These are phyloP conservation scores for Ganoderma lingzhi DNA, from an alignment of 1,284 basidiomycete species.

Conservation along the genomic window DNA sequence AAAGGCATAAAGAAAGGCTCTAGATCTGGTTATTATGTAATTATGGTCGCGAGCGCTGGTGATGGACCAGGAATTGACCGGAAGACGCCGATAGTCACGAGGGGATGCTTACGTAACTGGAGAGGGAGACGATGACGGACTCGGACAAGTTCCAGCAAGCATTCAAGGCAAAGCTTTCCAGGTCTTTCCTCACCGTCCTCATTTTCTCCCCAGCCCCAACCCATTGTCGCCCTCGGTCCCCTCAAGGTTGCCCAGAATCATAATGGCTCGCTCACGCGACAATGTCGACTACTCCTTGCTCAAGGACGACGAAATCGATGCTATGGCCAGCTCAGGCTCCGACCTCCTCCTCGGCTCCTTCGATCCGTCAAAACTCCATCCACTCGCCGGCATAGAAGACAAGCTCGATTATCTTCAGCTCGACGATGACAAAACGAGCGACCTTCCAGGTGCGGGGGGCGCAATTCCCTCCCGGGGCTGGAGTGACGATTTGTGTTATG, in stretches of 20 bases:
- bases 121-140: conserved; percentile 17
- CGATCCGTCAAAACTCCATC: conserved; percentile 91
- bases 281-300: conserved; percentile 21
- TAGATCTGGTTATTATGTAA: no score
- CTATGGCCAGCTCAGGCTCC: conserved; percentile 67
- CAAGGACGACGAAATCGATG: conserved; percentile 49
- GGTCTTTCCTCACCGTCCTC: conserved; percentile 29
- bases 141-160: conserved; percentile 11
- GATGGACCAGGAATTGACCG: background rate
- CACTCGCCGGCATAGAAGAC: conserved; percentile 87
- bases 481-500: conserved; percentile 99
- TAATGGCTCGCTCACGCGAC: conserved; percentile 28
- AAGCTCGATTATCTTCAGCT: conserved; percentile 93
- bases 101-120: conserved; percentile 22
- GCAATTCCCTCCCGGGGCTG: conserved; percentile 95
- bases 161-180: background rate
- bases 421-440: conserved; percentile 92
- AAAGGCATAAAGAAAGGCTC: background rate
- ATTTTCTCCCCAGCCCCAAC: conserved; percentile 8
- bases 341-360: conserved; percentile 87
- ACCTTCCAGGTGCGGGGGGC: conserved; percentile 85
- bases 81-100: conserved; percentile 4
- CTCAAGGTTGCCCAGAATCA: conserved; percentile 18
- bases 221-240: background rate
- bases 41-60: no score